phyloP scores from a whole-genome alignment of 148 eudicot species.

The Silene conica region DNA sequence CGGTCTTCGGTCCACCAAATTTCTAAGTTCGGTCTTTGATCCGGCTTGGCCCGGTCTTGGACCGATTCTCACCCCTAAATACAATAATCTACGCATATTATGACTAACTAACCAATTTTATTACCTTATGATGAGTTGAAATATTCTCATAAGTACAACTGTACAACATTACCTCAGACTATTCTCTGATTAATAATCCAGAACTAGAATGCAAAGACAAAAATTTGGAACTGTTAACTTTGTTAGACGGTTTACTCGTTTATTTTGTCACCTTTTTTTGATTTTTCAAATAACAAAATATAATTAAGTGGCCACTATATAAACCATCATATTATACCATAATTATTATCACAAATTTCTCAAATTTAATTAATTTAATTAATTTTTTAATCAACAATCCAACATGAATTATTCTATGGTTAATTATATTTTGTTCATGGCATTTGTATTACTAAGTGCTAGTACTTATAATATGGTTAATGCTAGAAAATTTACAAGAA shows the following conservation, averaged over 20 bases:
- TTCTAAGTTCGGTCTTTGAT: no score
- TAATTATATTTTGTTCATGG: not conserved
- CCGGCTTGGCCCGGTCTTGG: no score
- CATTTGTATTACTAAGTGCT: not conserved
- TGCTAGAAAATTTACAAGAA: slow-evolving; percentile 7
- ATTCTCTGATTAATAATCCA: not conserved
- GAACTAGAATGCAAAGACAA: not conserved
- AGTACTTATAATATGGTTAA: not conserved
- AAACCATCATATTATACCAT: not conserved
- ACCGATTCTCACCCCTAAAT: no score
- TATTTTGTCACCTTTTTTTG: not conserved
- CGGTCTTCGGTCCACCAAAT: no score
- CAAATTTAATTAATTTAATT: not conserved
- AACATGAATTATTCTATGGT: slow-evolving; percentile 1
- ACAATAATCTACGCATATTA: no score
- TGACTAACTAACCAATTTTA: no score
- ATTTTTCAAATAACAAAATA: not conserved
- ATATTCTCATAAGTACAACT: not conserved
- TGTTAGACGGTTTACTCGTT: no score
- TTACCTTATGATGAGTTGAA: no score
- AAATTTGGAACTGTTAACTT: not conserved
- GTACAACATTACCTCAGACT: not conserved
- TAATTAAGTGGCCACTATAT: not conserved
- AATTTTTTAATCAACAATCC: not conserved
- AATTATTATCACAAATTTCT: not conserved